phyloP scores from a whole-genome alignment of 2,329 filamentous ascomycete genomes.

The Fusarium avenaceum region DNA sequence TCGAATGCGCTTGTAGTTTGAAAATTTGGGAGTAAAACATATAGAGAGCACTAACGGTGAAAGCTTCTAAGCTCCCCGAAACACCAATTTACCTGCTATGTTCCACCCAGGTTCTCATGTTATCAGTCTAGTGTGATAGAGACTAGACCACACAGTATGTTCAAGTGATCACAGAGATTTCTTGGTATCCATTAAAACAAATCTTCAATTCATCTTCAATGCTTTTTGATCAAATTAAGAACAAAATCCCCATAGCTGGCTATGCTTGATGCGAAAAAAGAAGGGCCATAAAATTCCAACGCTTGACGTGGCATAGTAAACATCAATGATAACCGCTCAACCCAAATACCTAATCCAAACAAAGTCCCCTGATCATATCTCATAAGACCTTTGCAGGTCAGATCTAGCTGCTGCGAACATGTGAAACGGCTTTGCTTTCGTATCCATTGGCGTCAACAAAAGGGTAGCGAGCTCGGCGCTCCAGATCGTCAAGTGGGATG shows the following conservation, averaged over 20 bases:
- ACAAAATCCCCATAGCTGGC: conserved; percentile 32
- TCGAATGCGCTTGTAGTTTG: neutral
- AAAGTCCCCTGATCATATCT: conserved; percentile 12
- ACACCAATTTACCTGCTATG: neutral
- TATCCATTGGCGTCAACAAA: conserved; percentile 69
- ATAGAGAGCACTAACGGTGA: neutral
- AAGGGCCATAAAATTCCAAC: conserved; percentile 20
- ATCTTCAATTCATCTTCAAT: neutral
- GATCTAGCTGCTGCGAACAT: conserved; percentile 49
- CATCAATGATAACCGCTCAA: conserved; percentile 34
- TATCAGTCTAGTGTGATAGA: too few relatives aligned
- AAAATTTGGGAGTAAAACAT: neutral
- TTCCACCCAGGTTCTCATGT: too few relatives aligned
- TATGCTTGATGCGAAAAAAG: conserved; percentile 35
- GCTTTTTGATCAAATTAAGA: conserved; percentile 20
- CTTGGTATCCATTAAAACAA: neutral
- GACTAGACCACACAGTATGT: neutral
- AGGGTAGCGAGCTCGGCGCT: conserved; percentile 81
- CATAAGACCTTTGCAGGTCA: conserved; percentile 9
- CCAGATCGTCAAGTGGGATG: conserved; percentile 83
- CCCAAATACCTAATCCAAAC: conserved; percentile 5
- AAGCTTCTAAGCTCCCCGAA: neutral
- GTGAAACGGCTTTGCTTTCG: conserved; percentile 59
- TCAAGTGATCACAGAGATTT: neutral
- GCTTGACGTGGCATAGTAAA: conserved; percentile 22